Conservation (phyloP, 1,139 yeast genomes). For the Sugiyamaella japonica region DNA sequence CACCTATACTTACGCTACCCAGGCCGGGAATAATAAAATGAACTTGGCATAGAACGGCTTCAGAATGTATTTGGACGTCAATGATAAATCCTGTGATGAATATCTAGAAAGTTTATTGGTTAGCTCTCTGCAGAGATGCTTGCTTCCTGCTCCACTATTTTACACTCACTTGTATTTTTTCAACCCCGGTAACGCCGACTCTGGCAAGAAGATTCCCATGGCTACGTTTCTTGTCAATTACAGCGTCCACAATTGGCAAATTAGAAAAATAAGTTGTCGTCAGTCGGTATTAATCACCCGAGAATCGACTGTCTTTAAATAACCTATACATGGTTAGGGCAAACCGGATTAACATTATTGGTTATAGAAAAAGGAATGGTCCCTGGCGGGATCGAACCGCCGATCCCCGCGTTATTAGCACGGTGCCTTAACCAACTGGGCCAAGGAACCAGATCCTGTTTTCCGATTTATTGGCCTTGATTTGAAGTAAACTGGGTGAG, state of each 20-base stretch:
- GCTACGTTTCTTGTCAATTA: background rate
- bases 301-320: too few relatives aligned
- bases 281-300: too few relatives aligned
- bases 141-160: background rate
- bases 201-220: slow-evolving; percentile 77
- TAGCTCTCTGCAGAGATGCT: background rate
- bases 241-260: background rate
- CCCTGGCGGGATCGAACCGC: slow-evolving; percentile 21
- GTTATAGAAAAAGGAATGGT: slow-evolving; percentile 8
- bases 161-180: slow-evolving; percentile 62
- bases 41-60: slow-evolving; percentile 73
- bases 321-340: background rate
- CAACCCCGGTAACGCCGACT: slow-evolving; percentile 58
- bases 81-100: slow-evolving; percentile 78
- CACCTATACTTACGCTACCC: slow-evolving; percentile 59
- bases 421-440: slow-evolving; percentile 19
- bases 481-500: background rate
- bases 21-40: slow-evolving; percentile 71
- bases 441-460: slow-evolving; percentile 15
- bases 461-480: background rate
- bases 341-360: background rate
- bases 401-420: slow-evolving; percentile 19
- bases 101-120: slow-evolving; percentile 43
- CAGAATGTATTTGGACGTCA: slow-evolving; percentile 69
- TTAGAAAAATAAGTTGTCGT: background rate